Percentiles rank a stretch among this genome's conserved stretches.
Conservation (phyloP, 2,329 filamentous ascomycete genomes). For the Canariomyces notabilis region DNA sequence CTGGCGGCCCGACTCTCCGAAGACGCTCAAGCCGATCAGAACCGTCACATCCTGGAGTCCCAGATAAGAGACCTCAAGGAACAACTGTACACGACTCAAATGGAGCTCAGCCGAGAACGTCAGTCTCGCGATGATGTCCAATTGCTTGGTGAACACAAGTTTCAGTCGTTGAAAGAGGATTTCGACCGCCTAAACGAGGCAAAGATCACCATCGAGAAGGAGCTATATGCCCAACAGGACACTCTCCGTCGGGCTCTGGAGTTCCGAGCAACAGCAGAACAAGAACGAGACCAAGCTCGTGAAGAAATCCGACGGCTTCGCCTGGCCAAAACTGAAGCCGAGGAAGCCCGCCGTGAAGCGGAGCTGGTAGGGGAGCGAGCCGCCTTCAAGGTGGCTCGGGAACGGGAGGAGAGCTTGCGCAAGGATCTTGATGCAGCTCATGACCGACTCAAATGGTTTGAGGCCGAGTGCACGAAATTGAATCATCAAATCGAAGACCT, state of each 20-base stretch:
- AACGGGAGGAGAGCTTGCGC: slow-evolving; percentile 71
- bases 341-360: slow-evolving; percentile 78
- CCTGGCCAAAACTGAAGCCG: slow-evolving; percentile 75
- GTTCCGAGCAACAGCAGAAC: slow-evolving; percentile 71
- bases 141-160: slow-evolving; percentile 84
- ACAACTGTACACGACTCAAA: slow-evolving; percentile 78
- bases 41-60: slow-evolving; percentile 74
- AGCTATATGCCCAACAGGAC: slow-evolving; percentile 94
- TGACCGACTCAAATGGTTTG: slow-evolving; percentile 70
- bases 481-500: slow-evolving; percentile 77
- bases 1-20: slow-evolving; percentile 86
- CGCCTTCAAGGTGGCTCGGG: slow-evolving; percentile 70
- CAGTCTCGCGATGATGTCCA: slow-evolving; percentile 94
- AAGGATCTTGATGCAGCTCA: slow-evolving; percentile 78
- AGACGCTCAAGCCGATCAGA: slow-evolving; percentile 78
- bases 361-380: slow-evolving; percentile 76
- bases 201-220: slow-evolving; percentile 96
- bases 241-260: slow-evolving; percentile 81
- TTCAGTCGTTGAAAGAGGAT: slow-evolving; percentile 74
- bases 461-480: slow-evolving; percentile 71
- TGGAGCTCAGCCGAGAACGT: slow-evolving; percentile 82
- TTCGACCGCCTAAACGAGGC: slow-evolving; percentile 83
- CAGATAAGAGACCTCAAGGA: slow-evolving; percentile 85
- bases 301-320: slow-evolving; percentile 77
- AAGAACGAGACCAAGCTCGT: slow-evolving; percentile 84